These are phyloP conservation scores for Plantago elongata DNA, from an alignment of 257 asterid species.

Conservation along the genomic window DNA sequence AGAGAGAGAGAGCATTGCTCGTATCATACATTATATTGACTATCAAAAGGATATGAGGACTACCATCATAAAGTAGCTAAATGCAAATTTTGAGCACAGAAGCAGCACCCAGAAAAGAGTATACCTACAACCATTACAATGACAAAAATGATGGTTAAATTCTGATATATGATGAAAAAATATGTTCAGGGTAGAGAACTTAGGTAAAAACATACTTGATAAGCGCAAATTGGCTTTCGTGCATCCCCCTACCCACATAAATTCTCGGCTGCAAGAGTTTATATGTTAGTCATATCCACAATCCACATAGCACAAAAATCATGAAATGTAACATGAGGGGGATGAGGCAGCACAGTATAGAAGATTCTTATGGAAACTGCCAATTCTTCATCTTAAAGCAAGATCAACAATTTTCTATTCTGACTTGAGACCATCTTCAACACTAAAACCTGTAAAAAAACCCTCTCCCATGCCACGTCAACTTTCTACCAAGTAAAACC, in stretches of 20 bases:
- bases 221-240: constrained; percentile 87
- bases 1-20: constrained; percentile 16
- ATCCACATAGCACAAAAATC: constrained; percentile 23
- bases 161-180: constrained; percentile 17
- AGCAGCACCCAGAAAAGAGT: constrained; percentile 91
- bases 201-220: constrained; percentile 56
- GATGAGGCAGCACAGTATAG: not conserved
- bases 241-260: constrained; percentile 99
- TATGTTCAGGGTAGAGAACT: constrained; percentile 15
- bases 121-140: constrained; percentile 49
- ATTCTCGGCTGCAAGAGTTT: constrained; percentile 71
- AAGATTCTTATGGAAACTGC: too few species aligned
- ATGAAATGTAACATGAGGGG: not conserved
- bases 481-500: too few species aligned
- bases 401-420: too few species aligned
- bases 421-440: too few species aligned
- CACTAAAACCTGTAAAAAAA: too few species aligned
- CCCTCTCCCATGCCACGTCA: too few species aligned
- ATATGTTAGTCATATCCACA: constrained; percentile 17
- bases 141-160: constrained; percentile 18
- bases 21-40: constrained; percentile 9
- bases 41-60: constrained; percentile 24
- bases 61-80: constrained; percentile 86
- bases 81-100: constrained; percentile 63
- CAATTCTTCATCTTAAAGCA: too few species aligned